Conservation (phyloP, 1,284 basidiomycete genomes). For the Meira nashicola region DNA sequence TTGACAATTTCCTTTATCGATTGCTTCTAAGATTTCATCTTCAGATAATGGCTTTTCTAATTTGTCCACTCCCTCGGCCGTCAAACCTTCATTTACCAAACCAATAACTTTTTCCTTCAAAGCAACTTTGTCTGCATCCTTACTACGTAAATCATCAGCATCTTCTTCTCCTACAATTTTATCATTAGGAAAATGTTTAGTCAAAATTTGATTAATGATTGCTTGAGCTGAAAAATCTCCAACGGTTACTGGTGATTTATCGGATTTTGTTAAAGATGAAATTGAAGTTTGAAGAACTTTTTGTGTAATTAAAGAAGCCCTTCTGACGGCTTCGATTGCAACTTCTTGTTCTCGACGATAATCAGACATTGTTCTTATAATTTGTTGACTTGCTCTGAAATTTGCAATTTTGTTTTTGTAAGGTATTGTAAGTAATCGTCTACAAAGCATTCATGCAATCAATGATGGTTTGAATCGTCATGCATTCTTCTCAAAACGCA, state of each 20-base stretch:
- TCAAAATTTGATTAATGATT: slow-evolving; percentile 43
- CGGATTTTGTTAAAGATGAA: slow-evolving; percentile 83
- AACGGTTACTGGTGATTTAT: slow-evolving; percentile 93
- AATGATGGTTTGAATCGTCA: no score
- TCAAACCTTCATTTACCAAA: slow-evolving; percentile 77
- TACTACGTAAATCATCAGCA: slow-evolving; percentile 61
- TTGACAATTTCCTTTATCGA: slow-evolving; percentile 76
- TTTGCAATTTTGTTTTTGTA: no score
- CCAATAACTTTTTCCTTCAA: slow-evolving; percentile 69
- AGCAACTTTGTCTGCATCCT: slow-evolving; percentile 52
- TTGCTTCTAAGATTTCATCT: slow-evolving; percentile 68
- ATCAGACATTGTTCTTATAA: slow-evolving; percentile 1
- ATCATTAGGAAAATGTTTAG: slow-evolving; percentile 71
- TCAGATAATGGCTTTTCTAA: slow-evolving; percentile 28
- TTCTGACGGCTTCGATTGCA: slow-evolving; percentile 80
- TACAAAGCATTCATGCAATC: no score
- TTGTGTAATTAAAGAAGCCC: slow-evolving; percentile 70
- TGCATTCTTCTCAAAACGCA: no score
- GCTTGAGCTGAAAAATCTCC: slow-evolving; percentile 51
- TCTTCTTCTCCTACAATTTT: slow-evolving; percentile 95
- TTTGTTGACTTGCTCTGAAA: no score
- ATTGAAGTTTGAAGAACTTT: slow-evolving; percentile 84
- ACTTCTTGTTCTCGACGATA: slow-evolving; percentile 63
- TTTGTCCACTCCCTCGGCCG: slow-evolving; percentile 29
- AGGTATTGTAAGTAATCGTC: no score